Percentiles rank a stretch among this genome's conserved stretches.
Evolutionary conservation across 2,329 filamentous ascomycete genomes (phyloP).

Genomic region (Metarhizium guizhouense): DNA sequence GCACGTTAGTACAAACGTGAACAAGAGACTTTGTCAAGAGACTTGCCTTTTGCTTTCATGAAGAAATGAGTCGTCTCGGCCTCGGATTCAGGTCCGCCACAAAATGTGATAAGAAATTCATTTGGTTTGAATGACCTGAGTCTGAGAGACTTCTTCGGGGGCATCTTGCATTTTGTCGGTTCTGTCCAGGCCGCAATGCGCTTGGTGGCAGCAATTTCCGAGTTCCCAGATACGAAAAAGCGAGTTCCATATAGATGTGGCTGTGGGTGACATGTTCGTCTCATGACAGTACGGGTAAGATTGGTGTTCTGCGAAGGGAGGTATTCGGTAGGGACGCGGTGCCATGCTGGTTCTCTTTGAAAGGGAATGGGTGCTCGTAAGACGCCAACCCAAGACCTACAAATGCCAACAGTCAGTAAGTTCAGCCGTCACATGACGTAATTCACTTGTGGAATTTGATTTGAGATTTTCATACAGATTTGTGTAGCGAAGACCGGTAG

Average conservation of each 20-base stretch:
- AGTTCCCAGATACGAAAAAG: neutral
- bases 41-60: constrained; percentile 23
- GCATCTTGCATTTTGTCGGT: constrained; percentile 2
- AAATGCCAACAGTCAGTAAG: neutral
- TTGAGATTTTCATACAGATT: neutral
- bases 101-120: neutral
- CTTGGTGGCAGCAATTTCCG: neutral
- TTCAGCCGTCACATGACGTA: neutral
- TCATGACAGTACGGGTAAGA: constrained; percentile 20
- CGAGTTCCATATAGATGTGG: neutral
- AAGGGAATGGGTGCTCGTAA: constrained; percentile 12
- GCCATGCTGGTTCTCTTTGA: constrained; percentile 20
- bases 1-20: neutral
- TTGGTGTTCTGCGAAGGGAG: constrained; percentile 11
- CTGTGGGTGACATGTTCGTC: constrained; percentile 17
- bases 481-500: neutral
- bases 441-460: neutral
- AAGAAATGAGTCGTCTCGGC: constrained; percentile 5
- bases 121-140: neutral
- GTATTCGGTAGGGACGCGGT: constrained; percentile 18
- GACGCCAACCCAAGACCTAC: constrained; percentile 15
- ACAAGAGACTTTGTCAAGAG: neutral
- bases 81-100: constrained; percentile 3
- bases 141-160: constrained; percentile 1
- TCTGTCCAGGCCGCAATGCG: constrained; percentile 1